phyloP scores from a whole-genome alignment of 371 early-diverging fungal genomes.

The Umbelopsis sp. region DNA sequence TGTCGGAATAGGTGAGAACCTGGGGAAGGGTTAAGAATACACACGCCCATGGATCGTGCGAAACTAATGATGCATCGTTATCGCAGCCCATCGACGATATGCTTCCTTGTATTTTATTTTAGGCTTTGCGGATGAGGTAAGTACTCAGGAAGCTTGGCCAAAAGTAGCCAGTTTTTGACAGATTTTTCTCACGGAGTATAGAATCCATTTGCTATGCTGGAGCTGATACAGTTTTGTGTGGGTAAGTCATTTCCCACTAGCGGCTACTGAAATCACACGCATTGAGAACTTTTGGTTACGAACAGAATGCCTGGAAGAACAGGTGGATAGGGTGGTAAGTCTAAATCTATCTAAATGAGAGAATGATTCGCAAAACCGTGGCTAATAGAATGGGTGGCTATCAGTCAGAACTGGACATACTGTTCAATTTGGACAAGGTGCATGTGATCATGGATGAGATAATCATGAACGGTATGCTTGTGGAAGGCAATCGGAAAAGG shows the following conservation, averaged over 20 bases:
- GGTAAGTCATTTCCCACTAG: constrained; percentile 29
- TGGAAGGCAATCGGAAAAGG: constrained; percentile 43
- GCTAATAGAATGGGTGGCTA: no score
- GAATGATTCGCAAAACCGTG: no score
- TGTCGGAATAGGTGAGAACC: constrained; percentile 32
- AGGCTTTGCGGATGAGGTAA: constrained; percentile 39
- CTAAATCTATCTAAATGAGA: no score
- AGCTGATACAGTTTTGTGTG: constrained; percentile 51
- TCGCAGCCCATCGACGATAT: constrained; percentile 43
- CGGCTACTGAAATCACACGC: no score
- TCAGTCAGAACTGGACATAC: constrained; percentile 54
- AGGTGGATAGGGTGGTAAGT: neutral
- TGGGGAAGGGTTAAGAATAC: neutral
- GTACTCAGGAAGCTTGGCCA: neutral
- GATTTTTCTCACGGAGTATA: constrained; percentile 24
- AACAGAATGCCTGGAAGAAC: constrained; percentile 14
- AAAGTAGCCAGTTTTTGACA: constrained; percentile 8
- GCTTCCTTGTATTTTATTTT: constrained; percentile 51
- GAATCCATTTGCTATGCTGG: constrained; percentile 53
- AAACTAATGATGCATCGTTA: neutral
- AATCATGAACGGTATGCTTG: constrained; percentile 42
- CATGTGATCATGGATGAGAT: constrained; percentile 56
- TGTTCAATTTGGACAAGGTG: constrained; percentile 53
- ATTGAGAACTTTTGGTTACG: constrained; percentile 31
- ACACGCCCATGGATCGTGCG: neutral